phyloP scores from a whole-genome alignment of 352 stramenopile genomes.

The Phytophthora sp. region DNA sequence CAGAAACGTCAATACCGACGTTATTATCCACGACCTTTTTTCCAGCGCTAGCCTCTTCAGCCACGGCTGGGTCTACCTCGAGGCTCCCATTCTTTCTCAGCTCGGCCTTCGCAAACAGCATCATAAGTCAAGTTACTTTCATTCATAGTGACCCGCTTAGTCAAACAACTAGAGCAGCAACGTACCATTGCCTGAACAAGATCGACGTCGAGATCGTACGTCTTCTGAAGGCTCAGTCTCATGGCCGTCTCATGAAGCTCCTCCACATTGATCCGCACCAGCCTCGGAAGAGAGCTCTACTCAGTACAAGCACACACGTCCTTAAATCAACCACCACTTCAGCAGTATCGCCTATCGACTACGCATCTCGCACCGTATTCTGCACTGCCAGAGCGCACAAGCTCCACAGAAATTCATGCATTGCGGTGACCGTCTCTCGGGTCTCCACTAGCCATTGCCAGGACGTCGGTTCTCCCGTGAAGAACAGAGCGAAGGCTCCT shows the following conservation, averaged over 20 bases:
- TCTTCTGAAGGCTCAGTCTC: constrained; percentile 55
- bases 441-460: constrained; percentile 74
- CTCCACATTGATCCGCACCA: constrained; percentile 64
- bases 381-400: constrained; percentile 62
- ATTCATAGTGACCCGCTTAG: no score
- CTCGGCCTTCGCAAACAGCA: constrained; percentile 25
- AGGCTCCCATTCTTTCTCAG: constrained; percentile 40
- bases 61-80: neutral
- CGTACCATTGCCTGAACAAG: constrained; percentile 55
- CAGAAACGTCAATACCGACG: constrained; percentile 22
- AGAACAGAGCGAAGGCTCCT: constrained; percentile 62
- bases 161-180: neutral
- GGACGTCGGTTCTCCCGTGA: constrained; percentile 46
- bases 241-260: constrained; percentile 66
- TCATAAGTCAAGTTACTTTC: constrained; percentile 5
- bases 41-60: neutral
- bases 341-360: neutral
- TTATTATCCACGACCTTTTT: constrained; percentile 15
- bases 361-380: constrained; percentile 43
- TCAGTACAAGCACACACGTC: neutral
- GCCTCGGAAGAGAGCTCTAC: constrained; percentile 50
- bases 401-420: constrained; percentile 82
- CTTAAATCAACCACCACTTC: neutral
- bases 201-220: constrained; percentile 72
- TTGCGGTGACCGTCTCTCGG: constrained; percentile 47